Conservation (phyloP, 2,329 filamentous ascomycete species). For the Rhinocladiella mackenziei region DNA sequence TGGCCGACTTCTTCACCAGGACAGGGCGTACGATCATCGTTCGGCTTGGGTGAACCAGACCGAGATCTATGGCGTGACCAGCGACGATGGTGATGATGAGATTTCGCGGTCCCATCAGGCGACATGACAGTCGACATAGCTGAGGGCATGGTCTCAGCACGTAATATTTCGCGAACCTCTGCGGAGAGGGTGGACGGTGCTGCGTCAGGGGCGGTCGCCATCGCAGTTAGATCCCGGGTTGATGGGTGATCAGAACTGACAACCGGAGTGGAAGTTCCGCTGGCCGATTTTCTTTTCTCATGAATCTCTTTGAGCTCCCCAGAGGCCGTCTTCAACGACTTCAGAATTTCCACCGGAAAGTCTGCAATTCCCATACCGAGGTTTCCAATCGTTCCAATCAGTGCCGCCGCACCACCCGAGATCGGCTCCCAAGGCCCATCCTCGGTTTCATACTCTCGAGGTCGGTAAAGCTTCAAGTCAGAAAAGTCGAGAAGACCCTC, state of each 20-base stretch:
- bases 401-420: conserved; percentile 68
- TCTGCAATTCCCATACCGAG: conserved; percentile 82
- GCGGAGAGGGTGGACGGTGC: neutral
- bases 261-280: conserved; percentile 11
- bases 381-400: conserved; percentile 76
- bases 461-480: conserved; percentile 63
- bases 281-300: conserved; percentile 15
- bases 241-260: conserved; percentile 3
- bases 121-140: conserved; percentile 17
- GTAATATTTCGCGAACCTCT: neutral
- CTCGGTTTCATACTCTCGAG: conserved; percentile 69
- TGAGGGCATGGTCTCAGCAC: conserved; percentile 16
- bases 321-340: conserved; percentile 33
- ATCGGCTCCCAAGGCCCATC: conserved; percentile 76
- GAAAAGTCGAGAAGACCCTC: conserved; percentile 62
- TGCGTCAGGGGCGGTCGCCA: conserved; percentile 1
- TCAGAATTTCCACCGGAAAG: conserved; percentile 55
- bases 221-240: conserved; percentile 6
- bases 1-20: conserved; percentile 32
- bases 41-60: conserved; percentile 13
- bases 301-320: conserved; percentile 28
- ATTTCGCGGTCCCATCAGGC: conserved; percentile 15
- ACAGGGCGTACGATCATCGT: conserved; percentile 13
- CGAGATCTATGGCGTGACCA: conserved; percentile 26
- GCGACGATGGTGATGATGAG: conserved; percentile 11